Base-by-base conservation (phyloP, 2,329 filamentous ascomycete species). In the Aspergillus cejpii region DNA sequence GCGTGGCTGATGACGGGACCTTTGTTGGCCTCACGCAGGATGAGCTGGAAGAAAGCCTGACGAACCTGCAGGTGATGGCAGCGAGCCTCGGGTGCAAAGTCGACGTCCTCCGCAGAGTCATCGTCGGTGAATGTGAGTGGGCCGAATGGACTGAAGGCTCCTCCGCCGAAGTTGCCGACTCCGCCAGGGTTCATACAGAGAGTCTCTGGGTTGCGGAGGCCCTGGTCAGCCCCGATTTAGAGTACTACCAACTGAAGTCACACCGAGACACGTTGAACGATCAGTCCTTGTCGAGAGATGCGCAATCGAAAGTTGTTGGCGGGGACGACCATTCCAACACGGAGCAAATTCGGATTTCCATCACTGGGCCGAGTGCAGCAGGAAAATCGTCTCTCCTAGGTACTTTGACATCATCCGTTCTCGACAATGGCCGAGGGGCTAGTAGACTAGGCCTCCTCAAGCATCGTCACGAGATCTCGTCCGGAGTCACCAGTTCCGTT, bases 301-400 rank as follows among this genome's bases (percentile, higher is more conserved):
- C 46, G n/a, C 28, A 29, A 7, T 24, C 48, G 14, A 51, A 47
- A 1, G 27, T 34, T 14, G 39, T 52, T 4, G 39, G 44, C 6
- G 49, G 61, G 34, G 53, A 59, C 15, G 54, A 62, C 37, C 54
- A 58, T 47, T 80, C 81, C 3, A 72, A 69, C 8, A 82, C 79
- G 1, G 78, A 89, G 48, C 90, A 97, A 63, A 72, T 97, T 37
- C 83, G 90, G 17, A 76, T 97, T 19, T 94, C 90, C 1, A 74
- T 98, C 41, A 89, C 87, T 1, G 92, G 92, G 0, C 85, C 90
- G 6, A 95, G 89, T 7, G 87, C 84, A 37, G 92, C 87, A 36
- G 92, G 92, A 1, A 98, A 98, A 65, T 95, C 91, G 1, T 94
- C 87, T 24, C 70, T 98, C 17, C 69, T 98, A 1, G 92, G 92